A percentile compares a stretch with the other conserved stretches of the same genome.
phyloP scores from a whole-genome alignment of 2,329 filamentous ascomycete species.

The Colletotrichum lini region DNA sequence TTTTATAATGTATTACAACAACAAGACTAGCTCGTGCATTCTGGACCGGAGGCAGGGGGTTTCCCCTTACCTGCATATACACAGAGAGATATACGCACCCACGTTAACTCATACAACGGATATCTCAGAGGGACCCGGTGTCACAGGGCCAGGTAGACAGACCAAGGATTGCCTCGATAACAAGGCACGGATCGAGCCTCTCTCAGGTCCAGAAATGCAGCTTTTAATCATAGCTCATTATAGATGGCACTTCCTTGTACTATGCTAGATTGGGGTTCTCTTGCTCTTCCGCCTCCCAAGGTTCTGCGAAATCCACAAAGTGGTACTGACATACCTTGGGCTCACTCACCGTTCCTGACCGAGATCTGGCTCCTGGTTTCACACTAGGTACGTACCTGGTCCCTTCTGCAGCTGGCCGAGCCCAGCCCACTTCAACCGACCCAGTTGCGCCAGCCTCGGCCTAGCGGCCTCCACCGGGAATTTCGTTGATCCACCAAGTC shows the following conservation, averaged over 20 bases:
- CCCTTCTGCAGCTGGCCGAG: not conserved
- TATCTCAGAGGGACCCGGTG: not conserved
- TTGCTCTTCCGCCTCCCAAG: too few relatives aligned
- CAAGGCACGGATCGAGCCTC: conserved; percentile 3
- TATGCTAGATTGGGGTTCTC: too few relatives aligned
- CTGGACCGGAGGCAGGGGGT: conserved; percentile 8
- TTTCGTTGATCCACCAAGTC: not conserved
- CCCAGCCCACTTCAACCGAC: not conserved
- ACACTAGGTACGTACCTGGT: not conserved
- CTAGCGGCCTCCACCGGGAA: conserved; percentile 3
- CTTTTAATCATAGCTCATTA: too few relatives aligned
- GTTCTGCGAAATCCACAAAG: not conserved
- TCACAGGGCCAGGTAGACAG: conserved; percentile 3
- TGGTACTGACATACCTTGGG: not conserved
- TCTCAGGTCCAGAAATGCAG: not conserved
- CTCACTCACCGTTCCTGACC: not conserved
- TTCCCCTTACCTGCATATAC: not conserved
- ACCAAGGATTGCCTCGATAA: conserved; percentile 13
- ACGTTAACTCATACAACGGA: not conserved
- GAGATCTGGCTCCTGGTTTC: not conserved
- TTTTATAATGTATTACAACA: conserved; percentile 41
- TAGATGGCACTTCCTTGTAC: not conserved
- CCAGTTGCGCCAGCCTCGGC: not conserved
- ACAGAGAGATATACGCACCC: not conserved
- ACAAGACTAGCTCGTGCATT: conserved; percentile 27